A percentile compares a stretch with the other conserved stretches of the same genome.
Evolutionary conservation across 805 yeast species (phyloP).

Genomic region (Candida berthetii): DNA sequence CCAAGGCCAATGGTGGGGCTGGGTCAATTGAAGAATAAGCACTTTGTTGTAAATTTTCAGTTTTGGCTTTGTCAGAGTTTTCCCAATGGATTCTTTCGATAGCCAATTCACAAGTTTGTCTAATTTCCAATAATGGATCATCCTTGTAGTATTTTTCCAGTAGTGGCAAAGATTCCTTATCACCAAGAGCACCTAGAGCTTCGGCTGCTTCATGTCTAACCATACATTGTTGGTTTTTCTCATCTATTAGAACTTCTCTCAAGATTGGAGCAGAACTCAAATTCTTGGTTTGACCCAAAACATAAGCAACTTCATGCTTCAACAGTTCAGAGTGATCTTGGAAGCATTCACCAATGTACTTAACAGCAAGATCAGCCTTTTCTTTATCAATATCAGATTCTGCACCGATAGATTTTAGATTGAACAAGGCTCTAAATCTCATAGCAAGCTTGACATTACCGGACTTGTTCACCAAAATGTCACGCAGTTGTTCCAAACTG

Average conservation of each 20-base stretch:
- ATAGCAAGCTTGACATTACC: constrained; percentile 75
- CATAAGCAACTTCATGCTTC: constrained; percentile 97
- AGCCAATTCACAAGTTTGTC: constrained; percentile 97
- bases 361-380: constrained; percentile 61
- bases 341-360: constrained; percentile 83
- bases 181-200: constrained; percentile 95
- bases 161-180: constrained; percentile 59
- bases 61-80: constrained; percentile 55
- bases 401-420: constrained; percentile 78
- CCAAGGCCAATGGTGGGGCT: constrained; percentile 91
- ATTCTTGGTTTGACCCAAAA: constrained; percentile 92
- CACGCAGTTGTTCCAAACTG: constrained; percentile 63
- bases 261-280: constrained; percentile 69
- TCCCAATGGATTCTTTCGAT: constrained; percentile 94
- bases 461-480: constrained; percentile 53
- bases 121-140: constrained; percentile 82
- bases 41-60: constrained; percentile 68
- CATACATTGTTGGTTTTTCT: constrained; percentile 75
- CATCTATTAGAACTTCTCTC: constrained; percentile 60
- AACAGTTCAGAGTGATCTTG: constrained; percentile 76
- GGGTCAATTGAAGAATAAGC: constrained; percentile 90
- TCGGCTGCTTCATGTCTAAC: constrained; percentile 99
- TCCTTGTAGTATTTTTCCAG: constrained; percentile 56
- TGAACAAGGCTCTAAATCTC: constrained; percentile 92
- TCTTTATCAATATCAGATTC: constrained; percentile 49